phyloP scores from a whole-genome alignment of 202 grass and related monocot species.

The Musa balbisiana region DNA sequence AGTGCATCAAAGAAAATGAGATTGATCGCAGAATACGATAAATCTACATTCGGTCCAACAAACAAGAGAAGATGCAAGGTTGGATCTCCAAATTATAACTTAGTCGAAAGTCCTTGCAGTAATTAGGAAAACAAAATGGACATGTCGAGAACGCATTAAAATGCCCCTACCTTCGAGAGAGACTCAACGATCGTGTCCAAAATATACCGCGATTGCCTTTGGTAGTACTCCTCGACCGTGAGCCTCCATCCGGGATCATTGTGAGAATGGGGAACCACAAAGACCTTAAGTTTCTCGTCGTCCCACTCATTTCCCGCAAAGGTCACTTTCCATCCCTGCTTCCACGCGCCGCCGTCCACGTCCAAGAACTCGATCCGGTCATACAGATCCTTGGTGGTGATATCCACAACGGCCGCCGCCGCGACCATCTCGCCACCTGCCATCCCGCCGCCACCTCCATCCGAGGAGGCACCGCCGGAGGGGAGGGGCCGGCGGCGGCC shows the following conservation, averaged over 20 bases:
- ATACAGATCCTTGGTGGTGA: constrained; percentile 86
- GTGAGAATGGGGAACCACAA: constrained; percentile 93
- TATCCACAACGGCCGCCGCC: constrained; percentile 52
- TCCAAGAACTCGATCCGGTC: constrained; percentile 83
- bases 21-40: neutral
- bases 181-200: constrained; percentile 84
- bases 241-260: constrained; percentile 91
- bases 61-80: neutral
- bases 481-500: constrained; percentile 46
- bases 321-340: constrained; percentile 81
- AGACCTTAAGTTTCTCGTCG: constrained; percentile 86
- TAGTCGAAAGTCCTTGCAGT: neutral
- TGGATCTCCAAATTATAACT: neutral
- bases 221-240: constrained; percentile 96
- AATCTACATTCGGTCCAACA: neutral
- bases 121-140: neutral
- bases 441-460: constrained; percentile 21
- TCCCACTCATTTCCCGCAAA: constrained; percentile 85
- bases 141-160: neutral
- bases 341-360: constrained; percentile 80
- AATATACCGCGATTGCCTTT: constrained; percentile 68
- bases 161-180: constrained; percentile 59
- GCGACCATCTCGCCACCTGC: constrained; percentile 21
- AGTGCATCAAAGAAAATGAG: neutral
- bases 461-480: constrained; percentile 32